phyloP scores from a whole-genome alignment of 192 early-diverging fungal genomes.

The Coemansia sp. region DNA sequence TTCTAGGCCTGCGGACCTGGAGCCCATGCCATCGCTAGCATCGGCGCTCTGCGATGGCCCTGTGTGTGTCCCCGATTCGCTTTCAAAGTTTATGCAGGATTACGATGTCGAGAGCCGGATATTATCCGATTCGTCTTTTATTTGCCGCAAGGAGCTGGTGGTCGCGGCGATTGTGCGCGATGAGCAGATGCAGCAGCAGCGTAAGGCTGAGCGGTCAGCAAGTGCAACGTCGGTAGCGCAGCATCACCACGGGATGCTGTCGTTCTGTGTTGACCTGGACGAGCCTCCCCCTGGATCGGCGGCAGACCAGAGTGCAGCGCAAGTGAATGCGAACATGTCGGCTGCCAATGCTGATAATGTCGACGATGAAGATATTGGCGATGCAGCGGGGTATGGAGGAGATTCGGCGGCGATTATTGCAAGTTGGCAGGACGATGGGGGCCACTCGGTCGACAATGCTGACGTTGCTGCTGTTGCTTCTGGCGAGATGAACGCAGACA shows the following conservation, averaged over 20 bases:
- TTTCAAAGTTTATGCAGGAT: not conserved
- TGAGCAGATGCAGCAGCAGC: not conserved
- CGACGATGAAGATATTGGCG: not conserved
- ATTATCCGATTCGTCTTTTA: not conserved
- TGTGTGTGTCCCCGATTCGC: not conserved
- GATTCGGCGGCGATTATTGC: not conserved
- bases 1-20: not conserved
- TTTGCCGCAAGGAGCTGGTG: conserved; percentile 1
- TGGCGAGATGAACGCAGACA: not conserved
- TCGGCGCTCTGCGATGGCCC: conserved; percentile 4
- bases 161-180: not conserved
- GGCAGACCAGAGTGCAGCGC: not conserved
- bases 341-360: too few relatives aligned
- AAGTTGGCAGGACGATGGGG: conserved; percentile 3
- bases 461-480: too few relatives aligned
- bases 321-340: too few relatives aligned
- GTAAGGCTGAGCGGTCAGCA: not conserved
- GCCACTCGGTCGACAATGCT: not conserved
- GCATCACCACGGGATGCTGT: not conserved
- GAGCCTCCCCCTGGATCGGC: too few relatives aligned
- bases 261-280: not conserved
- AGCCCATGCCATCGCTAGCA: conserved; percentile 5
- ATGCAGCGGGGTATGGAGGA: not conserved
- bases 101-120: not conserved
- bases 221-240: not conserved